A percentile compares a stretch with the other conserved stretches of the same genome.
These are phyloP conservation scores for Oryza glumipatula DNA, from an alignment of 176 grass and related monocot genomes.

Conservation along the genomic window DNA sequence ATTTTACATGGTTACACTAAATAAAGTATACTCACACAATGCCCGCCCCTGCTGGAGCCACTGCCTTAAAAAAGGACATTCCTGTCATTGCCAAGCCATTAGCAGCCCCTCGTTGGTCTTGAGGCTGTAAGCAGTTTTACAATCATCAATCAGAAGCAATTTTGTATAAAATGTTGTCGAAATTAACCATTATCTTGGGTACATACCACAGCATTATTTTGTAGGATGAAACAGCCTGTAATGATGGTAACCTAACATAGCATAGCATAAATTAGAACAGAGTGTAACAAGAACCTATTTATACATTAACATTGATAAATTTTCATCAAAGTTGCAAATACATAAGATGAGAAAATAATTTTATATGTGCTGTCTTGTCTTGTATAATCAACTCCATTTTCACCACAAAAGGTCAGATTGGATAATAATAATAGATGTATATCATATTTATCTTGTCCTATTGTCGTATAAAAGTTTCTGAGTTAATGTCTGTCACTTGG, in stretches of 20 bases:
- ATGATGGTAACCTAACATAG: conserved; percentile 50
- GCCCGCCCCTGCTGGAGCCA: conserved; percentile 64
- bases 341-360: not conserved
- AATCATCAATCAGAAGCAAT: conserved; percentile 1
- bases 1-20: not conserved
- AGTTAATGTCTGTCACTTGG: not conserved
- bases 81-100: conserved; percentile 67
- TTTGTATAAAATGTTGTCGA: not conserved
- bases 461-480: too few relatives aligned
- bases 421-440: not conserved
- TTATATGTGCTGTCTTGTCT: not conserved
- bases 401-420: not conserved
- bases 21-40: conserved; percentile 52
- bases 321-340: not conserved
- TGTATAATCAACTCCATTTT: not conserved
- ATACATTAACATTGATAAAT: not conserved
- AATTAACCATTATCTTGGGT: not conserved
- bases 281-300: not conserved
- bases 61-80: conserved; percentile 63
- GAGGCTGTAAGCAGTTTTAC: conserved; percentile 45
- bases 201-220: conserved; percentile 73
- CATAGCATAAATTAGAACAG: not conserved
- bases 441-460: not conserved
- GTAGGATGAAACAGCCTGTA: conserved; percentile 52
- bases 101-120: conserved; percentile 71